Evolutionary conservation across 2,329 filamentous ascomycete genomes (phyloP).

Genomic region (Neurospora sp.): DNA sequence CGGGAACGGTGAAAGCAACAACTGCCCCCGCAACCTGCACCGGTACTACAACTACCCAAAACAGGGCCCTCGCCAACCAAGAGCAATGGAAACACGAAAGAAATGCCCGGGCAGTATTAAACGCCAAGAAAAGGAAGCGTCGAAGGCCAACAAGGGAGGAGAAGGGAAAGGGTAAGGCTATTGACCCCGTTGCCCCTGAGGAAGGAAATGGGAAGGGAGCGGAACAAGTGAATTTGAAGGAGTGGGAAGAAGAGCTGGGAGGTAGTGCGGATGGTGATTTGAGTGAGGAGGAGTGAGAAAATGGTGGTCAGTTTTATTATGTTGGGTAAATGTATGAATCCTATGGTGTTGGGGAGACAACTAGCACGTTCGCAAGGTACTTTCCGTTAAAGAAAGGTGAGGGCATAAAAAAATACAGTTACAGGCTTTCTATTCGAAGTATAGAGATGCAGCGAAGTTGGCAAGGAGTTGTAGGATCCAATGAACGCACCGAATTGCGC

Average conservation of each 20-base stretch:
- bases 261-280: background rate
- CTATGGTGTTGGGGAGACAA: background rate
- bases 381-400: background rate
- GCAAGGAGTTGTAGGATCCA: fast-evolving
- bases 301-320: too few species aligned
- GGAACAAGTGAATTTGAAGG: background rate
- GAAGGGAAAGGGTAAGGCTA: background rate
- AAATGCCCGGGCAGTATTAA: background rate
- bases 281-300: background rate
- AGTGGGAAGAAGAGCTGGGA: background rate
- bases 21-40: background rate
- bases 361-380: background rate
- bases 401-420: background rate
- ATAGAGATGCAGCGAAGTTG: background rate
- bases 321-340: background rate
- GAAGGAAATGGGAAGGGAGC: background rate
- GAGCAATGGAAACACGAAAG: background rate
- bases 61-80: background rate
- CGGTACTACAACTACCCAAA: background rate
- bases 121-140: background rate
- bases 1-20: background rate
- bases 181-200: fast-evolving
- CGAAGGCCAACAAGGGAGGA: background rate
- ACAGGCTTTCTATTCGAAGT: background rate
- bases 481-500: background rate